Base-by-base conservation (phyloP, 1,284 basidiomycete genomes). In the Melampsora abietis-canadensis region DNA sequence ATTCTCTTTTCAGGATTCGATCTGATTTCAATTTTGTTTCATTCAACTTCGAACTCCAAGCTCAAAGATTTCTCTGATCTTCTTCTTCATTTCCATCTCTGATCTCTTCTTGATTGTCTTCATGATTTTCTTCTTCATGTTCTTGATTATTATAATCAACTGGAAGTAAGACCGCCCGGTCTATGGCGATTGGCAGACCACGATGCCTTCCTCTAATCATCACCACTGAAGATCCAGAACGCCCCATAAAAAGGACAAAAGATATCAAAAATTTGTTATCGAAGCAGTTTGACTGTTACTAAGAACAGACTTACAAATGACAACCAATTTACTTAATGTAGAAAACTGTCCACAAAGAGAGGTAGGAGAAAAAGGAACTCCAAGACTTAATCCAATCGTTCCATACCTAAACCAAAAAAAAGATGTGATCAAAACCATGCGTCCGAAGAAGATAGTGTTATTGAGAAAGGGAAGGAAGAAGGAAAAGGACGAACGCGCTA, bases 201-300 rank as follows among this genome's bases (percentile, higher is more conserved):
- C 95, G 88, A 82, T 98, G 94, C 14, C 94, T 86, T 8, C 94
- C 94, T 77, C 94, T 89, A 70, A 98, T 85, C 92, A 98, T 97
- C 78, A 97, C 92, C 4, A 86, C 81, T 68, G 48, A 7, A 17
- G 51, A 24, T 27, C 19, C 54, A 14, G 6, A 10, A 68, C 40
- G 17, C 27, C 27, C 27, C 27, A 27, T 27, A 27, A 27, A 27
- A 27, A 17, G 40, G 54, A 24, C 24, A 46, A 47, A 44, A 65
- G 8, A 30, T 2, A 48, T 61, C 68, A 46, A 21, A 48, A 30
- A 24, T 10, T 66, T 47, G 15, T 44, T 30, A 12, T 40, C 15
- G 6, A 47, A 44, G 24, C 31, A 19, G 7, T 44, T 14, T n/a
- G 5, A 47, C 5, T 66, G 6, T 2, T 19, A 27, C 5, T 21